Base-by-base conservation (phyloP, 2,329 filamentous ascomycete genomes). In the Sporothrix variecibatus region DNA sequence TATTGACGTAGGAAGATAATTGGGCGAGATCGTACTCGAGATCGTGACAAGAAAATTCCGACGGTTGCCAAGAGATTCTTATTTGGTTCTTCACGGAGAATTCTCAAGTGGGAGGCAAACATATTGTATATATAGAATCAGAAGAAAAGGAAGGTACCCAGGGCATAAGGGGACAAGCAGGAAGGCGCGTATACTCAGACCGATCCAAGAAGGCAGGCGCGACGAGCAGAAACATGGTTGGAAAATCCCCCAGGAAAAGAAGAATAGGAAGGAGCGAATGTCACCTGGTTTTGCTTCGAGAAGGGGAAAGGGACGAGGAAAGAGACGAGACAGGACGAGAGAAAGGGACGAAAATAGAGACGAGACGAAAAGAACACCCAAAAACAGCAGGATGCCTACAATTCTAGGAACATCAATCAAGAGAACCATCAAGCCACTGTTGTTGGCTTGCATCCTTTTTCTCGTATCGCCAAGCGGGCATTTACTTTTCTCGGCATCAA, bases 181-280 rank as follows among this genome's bases (percentile, higher is more conserved):
- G 46, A 51, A 69, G 43, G 62, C 9, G 62, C 62, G 34, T 20
- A 23, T 38, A 38, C 43, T 46, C n/a, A 65, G 34, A 28, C 62
- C n/a, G n/a, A n/a, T 26, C 38, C n/a, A n/a, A 65, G 62, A 65
- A 6, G 62, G 38, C 20, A 65, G 62, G n/a, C 62, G 62, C 49
- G 49, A 58, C 28, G 34, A 31, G 49, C 46, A 71, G 49, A 71
- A 71, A 71, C 49, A 71, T 71, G 68, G 68, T 71, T 43, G 31
- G 51, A 20, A 58, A 56, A 71, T 71, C 68, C 28, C 26, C 51
- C 49, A 71, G 49, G 31, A 40, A 34, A 17, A n/a, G n/a, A n/a
- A n/a, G n/a, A n/a, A n/a, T n/a, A 43, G 23, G 49, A 71, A 34
- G 31, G 49, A 58, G 31, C 38, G n/a, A 67, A 43, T 12, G n/a